Evolutionary conservation across 805 yeast species (phyloP), one percentile per base, ranked within the genome.

Genomic region (Wickerhamomyces canadensis): DNA sequence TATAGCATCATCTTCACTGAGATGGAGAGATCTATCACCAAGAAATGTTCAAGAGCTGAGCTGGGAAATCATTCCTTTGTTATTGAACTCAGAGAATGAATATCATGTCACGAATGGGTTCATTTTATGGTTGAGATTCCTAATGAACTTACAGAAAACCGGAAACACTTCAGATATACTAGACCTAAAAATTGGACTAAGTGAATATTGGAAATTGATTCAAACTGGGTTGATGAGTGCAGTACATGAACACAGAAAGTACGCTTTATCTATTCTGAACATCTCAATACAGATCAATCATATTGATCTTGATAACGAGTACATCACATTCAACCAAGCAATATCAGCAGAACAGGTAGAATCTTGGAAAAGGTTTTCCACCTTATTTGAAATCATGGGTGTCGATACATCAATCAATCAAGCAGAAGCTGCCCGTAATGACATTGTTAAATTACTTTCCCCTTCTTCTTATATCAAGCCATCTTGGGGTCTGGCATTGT

Each of bases 371-470:
- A 70, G 84, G 41, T 88, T 68, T 50, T 67, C 77, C 19, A 84
- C 95, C 0, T 60, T 88, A 12, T 82, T 76, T 49, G 96, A 88
- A 52, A 83, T 88, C 33, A 61, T 85, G 19, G 93, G 87, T 1
- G 70, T 88, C 27, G 96, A 88, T 55, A 78, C 96, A 0, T 84
- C 96, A 0, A 61, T 85, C 49, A 88, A 89, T 49, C 96, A 89
- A 58, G 78, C 89, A 1, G 79, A 80, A 47, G 95, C 86, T 11
- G 91, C 93, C 0, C 59, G 72, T 1, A 61, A 61, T 7, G 95
- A 85, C 48, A 73, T 88, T 31, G 54, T 76, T 2, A 61, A 61
- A 1, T 55, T 84, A 12, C 65, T 85, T 18, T 52, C 67, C 0
- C 68, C 73, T 3, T 43, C 57, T 2, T 74, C 84, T 0, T 47